phyloP scores from a whole-genome alignment of 768 basidiomycete species.

The Mycena kentingensis region DNA sequence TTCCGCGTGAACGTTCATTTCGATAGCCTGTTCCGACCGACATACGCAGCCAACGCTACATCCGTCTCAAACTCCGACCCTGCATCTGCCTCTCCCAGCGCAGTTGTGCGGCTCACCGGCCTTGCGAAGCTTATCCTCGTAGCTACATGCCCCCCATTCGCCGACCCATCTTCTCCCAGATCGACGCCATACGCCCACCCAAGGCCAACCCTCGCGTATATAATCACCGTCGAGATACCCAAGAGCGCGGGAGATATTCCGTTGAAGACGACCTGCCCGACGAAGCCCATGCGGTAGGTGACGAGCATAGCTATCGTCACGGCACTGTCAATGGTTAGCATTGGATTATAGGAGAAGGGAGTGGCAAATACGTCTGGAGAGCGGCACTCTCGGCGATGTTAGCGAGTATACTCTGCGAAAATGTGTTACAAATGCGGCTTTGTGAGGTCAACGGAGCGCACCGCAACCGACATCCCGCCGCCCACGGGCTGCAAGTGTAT shows the following conservation, averaged over 20 bases:
- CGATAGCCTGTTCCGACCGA: too few relatives aligned
- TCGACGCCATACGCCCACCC: constrained; percentile 8
- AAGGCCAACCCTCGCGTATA: constrained; percentile 9
- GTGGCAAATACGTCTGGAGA: constrained; percentile 1
- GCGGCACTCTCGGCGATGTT: constrained; percentile 7
- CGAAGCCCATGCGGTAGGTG: neutral
- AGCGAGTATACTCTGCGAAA: neutral
- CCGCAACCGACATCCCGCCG: neutral
- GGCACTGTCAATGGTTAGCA: neutral
- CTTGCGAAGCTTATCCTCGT: too few relatives aligned
- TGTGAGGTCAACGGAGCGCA: neutral
- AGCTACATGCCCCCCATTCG: too few relatives aligned
- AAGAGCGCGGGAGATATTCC: constrained; percentile 3
- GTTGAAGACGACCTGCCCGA: neutral
- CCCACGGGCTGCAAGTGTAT: neutral
- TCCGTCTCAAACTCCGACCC: too few relatives aligned
- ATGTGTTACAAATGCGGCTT: neutral
- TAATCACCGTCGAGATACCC: constrained; percentile 12
- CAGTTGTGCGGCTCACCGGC: too few relatives aligned
- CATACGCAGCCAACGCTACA: too few relatives aligned
- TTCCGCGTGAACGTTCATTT: too few relatives aligned
- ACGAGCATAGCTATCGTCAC: neutral
- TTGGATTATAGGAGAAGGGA: neutral
- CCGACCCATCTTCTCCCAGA: too few relatives aligned
- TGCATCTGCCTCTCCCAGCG: too few relatives aligned